Base-by-base conservation (phyloP, 768 basidiomycete genomes). In the Mycena sanguinolenta region DNA sequence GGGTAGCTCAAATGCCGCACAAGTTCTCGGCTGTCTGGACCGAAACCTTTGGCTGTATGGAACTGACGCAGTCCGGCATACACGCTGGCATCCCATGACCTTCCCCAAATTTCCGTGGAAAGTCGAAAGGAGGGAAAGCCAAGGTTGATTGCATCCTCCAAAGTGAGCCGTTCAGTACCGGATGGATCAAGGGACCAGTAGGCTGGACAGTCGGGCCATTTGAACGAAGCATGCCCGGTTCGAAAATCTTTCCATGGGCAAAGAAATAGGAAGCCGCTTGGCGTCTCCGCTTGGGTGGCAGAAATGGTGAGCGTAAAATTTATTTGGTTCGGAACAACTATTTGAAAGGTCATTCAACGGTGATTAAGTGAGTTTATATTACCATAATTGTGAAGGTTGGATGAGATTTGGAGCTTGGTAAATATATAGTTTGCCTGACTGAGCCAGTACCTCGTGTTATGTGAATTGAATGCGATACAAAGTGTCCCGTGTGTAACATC, bases 21-120 rank as follows among this genome's bases (percentile, higher is more conserved):
- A 13, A 65, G 28, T 0, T 65, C 64, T n/a, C 4, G 44, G 55
- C 64, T 65, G 14, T 65, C 55, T 21, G 64, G 55, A 58, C 58
- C 55, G n/a, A 58, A 65, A 3, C 64, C 64, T 19, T 65, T 65
- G 30, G 28, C 64, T 25, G 13, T 12, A 9, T 65, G 64, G 30
- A 65, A 58, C 30, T 46, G 2, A 16, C 57, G 64, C 6, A 34
- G 32, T 34, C 32, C 32, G 10, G 32, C 32, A 34, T 34, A 34
- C 6, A 34, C 32, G 10, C 32, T 10, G 32, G 32, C 32, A 34
- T 34, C 32, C 32, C 10, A 34, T 34, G 32, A 34, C 32, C 10
- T 34, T 34, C 32, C 32, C 32, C 10, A 4, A 34, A 34, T 34
- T 34, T 34, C 32, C 10, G 32, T 34, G 32, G 32, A 34, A 34